Evolutionary conservation across 2,329 filamentous ascomycete genomes (phyloP).

Genomic region (Cladophialophora bantiana): DNA sequence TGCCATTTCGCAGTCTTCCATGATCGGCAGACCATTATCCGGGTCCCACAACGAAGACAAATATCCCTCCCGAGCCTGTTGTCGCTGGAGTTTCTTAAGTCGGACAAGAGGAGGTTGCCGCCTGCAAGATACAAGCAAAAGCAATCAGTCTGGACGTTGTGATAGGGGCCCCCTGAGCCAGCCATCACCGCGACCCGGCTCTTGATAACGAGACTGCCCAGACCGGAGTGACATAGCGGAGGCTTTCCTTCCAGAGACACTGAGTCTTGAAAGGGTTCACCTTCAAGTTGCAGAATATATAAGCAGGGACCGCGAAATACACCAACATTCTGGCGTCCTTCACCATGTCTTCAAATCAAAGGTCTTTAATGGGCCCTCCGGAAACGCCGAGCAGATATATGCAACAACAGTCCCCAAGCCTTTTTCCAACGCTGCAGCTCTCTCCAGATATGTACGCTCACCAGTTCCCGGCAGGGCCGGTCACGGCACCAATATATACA

Average conservation of each 20-base stretch:
- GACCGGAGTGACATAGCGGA: not conserved
- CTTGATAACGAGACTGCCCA: not conserved
- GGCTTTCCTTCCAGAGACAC: not conserved
- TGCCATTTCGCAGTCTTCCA: constrained; percentile 6
- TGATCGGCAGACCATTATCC: constrained; percentile 6
- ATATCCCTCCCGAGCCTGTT: constrained; percentile 7
- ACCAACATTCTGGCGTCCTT: not conserved
- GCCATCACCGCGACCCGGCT: not conserved
- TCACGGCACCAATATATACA: constrained; percentile 64
- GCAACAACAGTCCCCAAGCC: constrained; percentile 51
- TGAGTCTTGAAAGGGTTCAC: not conserved
- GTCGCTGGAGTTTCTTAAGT: constrained; percentile 1
- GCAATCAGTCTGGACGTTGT: not conserved
- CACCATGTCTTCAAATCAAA: constrained; percentile 35
- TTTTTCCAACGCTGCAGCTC: constrained; percentile 63
- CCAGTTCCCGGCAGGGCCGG: constrained; percentile 56
- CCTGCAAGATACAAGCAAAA: not conserved
- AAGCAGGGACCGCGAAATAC: not conserved
- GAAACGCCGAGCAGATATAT: constrained; percentile 55
- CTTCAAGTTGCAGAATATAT: not conserved
- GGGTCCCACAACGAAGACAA: constrained; percentile 19
- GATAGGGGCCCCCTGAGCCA: not conserved
- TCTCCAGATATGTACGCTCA: constrained; percentile 64
- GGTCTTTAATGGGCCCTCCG: constrained; percentile 48
- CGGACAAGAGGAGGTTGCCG: constrained; percentile 7